These are phyloP conservation scores for Toxicodendron radicans DNA, from an alignment of 345 rosid genomes.

Conservation along the genomic window DNA sequence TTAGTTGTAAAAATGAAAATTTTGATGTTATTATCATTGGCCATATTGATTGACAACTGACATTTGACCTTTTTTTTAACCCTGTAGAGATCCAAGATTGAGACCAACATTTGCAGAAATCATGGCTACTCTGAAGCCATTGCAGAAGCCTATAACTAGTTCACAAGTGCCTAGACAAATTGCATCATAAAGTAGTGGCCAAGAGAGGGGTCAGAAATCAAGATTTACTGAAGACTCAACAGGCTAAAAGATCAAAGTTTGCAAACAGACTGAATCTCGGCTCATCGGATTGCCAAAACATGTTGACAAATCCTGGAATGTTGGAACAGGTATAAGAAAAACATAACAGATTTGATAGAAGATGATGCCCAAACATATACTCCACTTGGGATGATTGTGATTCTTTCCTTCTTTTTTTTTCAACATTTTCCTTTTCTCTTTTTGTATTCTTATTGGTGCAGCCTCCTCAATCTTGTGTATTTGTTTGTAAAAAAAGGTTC, in stretches of 20 bases:
- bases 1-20: too few species aligned
- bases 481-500: conserved; percentile 20
- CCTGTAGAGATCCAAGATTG: conserved; percentile 73
- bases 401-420: conserved; percentile 20
- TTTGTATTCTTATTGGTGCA: conserved; percentile 23
- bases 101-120: conserved; percentile 89
- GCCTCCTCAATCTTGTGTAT: conserved; percentile 26
- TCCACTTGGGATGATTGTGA: conserved; percentile 30
- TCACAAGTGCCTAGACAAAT: conserved; percentile 45
- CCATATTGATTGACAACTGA: conserved; percentile 19
- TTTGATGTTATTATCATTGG: neutral
- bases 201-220: conserved; percentile 23
- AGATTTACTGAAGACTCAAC: conserved; percentile 24
- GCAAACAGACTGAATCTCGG: neutral
- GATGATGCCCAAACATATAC: conserved; percentile 18
- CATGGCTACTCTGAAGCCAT: conserved; percentile 82
- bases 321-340: conserved; percentile 13
- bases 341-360: conserved; percentile 18
- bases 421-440: neutral
- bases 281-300: conserved; percentile 11
- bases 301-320: conserved; percentile 18
- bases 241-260: conserved; percentile 17
- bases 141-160: conserved; percentile 66
- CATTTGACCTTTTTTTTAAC: neutral
- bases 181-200: conserved; percentile 24